Base-by-base conservation (phyloP, 2,329 filamentous ascomycete genomes). In the Gliomastix tumulicola region DNA sequence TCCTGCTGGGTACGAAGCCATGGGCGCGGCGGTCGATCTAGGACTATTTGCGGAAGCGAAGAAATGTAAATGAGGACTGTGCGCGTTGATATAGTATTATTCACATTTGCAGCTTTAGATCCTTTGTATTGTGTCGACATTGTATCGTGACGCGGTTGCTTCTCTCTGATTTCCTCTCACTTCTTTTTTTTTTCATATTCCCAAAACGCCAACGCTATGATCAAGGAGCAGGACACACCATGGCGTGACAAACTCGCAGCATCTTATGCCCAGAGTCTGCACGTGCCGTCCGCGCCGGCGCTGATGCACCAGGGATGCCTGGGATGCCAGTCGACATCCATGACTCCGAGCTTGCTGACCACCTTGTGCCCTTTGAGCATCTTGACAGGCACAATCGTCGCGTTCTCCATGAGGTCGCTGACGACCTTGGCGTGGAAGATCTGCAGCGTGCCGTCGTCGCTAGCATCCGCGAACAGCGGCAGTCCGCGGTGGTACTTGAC, bases 361-460 rank as follows among this genome's bases (percentile, higher is more conserved):
- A 97, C 80, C 62, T 83, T 85, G 65, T 98, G 92, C 2, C 92
- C 92, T 53, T 78, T 83, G 34, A 98, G 72, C 53, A 94, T 88
- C 72, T 97, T 98, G 44, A 98, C 74, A 8, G 92, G 92, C 35
- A 97, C 92, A 53, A 98, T 95, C 12, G 84, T 94, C 7, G 92
- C 89, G 54, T 95, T 95, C 67, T 94, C 88, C 77, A 98, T 87
- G 57, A 95, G 70, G 57, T 98, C 92, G 42, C 82, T 88, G 21
- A 94, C 88, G 20, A 97, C 90, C 63, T 90, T 94, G 39, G 88
- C 90, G 57, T 97, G 90, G 77, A 97, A 97, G 37, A 98, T 85
- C 60, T 98, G 92, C 46, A 97, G 66, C 16, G 83, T 88, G 20
- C 92, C 92, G 58, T 98, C 92, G 56, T 98, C 94, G 57, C 85